Base-by-base conservation (phyloP, 2,329 filamentous ascomycete species). In the Lasiodiplodia citricola region DNA sequence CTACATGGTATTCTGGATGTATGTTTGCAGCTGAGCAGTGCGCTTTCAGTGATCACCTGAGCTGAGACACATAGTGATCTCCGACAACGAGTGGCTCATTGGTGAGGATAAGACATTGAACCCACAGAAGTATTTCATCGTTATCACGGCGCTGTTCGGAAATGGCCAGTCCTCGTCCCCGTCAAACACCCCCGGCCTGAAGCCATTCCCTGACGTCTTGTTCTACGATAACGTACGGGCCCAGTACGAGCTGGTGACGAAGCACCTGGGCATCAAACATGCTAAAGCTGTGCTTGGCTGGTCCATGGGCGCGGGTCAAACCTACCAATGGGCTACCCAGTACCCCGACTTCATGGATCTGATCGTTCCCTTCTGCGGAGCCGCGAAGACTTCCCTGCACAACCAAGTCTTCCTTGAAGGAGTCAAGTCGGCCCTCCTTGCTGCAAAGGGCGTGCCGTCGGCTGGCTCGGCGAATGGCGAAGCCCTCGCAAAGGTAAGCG, bases 1-100 rank as follows among this genome's bases (percentile, higher is more conserved):
- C 92, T 2, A 89, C 89, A 2, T 94, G 92, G 92, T 94, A 90
- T 76, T 90, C 88, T 21, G 89, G 89, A 69, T 72, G 85, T 87
- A 76, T 63, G 83, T 78, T 31, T 50, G 16, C 44, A 31, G 54
- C 35, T 55, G 18, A 58, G 38, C 69, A 51, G 60, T 55, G 66
- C 44, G 66, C 41, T 51, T 44, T 13, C 52, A 11, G 44, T n/a
- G 50, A 6, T 52, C n/a, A 28, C 47, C 41, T 52, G 16, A 54
- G 70, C 66, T 72, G 65, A 72, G 52, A 35, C 63, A 25, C 66
- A 79, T 78, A 80, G 82, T 80, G 2, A 92, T 94, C 70, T 81
- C 84, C 2, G 89, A 92, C 74, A 94, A 94, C 70, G 84, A 91
- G 75, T 94, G 92, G 92, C 85, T 94, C 13, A 85, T 92, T 52